Conservation (phyloP, 306 rosid species). For the Gastrolobium villosum region DNA sequence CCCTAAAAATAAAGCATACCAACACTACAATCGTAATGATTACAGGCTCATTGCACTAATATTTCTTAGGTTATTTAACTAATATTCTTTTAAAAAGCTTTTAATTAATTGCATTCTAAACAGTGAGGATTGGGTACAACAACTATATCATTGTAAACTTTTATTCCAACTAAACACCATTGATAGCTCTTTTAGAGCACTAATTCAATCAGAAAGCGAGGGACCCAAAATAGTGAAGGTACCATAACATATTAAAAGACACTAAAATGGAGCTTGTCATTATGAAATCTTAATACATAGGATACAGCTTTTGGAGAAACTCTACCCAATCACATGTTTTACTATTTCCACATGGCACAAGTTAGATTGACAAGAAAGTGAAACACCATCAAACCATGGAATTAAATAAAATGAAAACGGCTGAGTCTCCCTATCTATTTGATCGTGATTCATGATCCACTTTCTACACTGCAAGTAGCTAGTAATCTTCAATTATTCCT, state of each 20-base stretch:
- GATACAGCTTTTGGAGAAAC: constrained; percentile 42
- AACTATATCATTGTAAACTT: constrained; percentile 36
- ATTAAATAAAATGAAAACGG: background rate
- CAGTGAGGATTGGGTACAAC: constrained; percentile 34
- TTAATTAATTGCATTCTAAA: constrained; percentile 36
- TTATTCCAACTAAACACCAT: constrained; percentile 48
- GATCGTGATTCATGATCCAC: constrained; percentile 15
- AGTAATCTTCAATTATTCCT: constrained; percentile 10
- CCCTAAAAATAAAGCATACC: constrained; percentile 21
- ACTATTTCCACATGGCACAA: constrained; percentile 30
- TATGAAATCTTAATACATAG: constrained; percentile 45
- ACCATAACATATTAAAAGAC: constrained; percentile 41
- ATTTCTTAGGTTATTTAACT: background rate
- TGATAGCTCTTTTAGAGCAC: constrained; percentile 56
- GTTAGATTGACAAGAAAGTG: constrained; percentile 44
- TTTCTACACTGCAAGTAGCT: background rate
- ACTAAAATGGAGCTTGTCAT: constrained; percentile 54
- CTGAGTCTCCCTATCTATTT: background rate
- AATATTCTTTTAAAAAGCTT: constrained; percentile 39
- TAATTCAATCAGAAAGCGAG: constrained; percentile 53
- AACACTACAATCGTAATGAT: constrained; percentile 43
- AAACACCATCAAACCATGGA: constrained; percentile 17
- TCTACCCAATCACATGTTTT: constrained; percentile 42
- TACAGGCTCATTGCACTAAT: constrained; percentile 45
- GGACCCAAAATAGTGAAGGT: constrained; percentile 48